Evolutionary conservation across 2,329 filamentous ascomycete genomes (phyloP).

Genomic region (Talaromyces rugulosus): DNA sequence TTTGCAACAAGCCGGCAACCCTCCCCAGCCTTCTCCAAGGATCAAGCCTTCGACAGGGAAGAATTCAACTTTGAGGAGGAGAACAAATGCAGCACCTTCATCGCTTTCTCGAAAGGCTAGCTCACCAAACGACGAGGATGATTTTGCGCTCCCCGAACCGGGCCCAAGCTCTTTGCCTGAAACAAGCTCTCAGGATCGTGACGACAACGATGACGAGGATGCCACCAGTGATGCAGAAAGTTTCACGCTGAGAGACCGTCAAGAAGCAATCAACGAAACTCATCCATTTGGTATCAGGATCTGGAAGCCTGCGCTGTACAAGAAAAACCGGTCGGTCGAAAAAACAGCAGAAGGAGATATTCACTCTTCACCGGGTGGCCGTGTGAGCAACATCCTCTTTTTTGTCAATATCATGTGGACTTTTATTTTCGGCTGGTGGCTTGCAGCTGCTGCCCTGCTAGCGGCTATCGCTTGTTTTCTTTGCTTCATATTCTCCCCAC

Average conservation of each 20-base stretch:
- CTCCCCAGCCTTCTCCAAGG: constrained; percentile 30
- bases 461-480: constrained; percentile 75
- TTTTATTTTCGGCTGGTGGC: constrained; percentile 92
- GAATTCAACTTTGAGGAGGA: constrained; percentile 38
- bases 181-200: constrained; percentile 19
- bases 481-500: constrained; percentile 68
- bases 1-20: constrained; percentile 28
- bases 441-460: constrained; percentile 68
- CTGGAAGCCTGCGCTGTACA: constrained; percentile 98
- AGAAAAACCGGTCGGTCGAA: constrained; percentile 93
- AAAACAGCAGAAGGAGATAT: constrained; percentile 96
- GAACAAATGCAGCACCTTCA: constrained; percentile 28
- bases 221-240: constrained; percentile 84
- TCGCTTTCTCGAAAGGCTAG: constrained; percentile 33
- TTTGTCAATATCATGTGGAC: constrained; percentile 92
- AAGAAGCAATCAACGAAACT: constrained; percentile 97
- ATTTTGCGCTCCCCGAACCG: constrained; percentile 30
- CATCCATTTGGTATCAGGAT: constrained; percentile 98
- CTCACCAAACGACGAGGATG: constrained; percentile 35
- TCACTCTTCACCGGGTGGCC: constrained; percentile 85
- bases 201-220: constrained; percentile 24
- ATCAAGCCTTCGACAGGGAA: constrained; percentile 30
- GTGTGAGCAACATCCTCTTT: constrained; percentile 77
- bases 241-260: constrained; percentile 94
- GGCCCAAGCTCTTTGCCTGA: constrained; percentile 19